Evolutionary conservation across 2,329 filamentous ascomycete genomes (phyloP).

Genomic region (Nannizziopsis arthrosporioides): DNA sequence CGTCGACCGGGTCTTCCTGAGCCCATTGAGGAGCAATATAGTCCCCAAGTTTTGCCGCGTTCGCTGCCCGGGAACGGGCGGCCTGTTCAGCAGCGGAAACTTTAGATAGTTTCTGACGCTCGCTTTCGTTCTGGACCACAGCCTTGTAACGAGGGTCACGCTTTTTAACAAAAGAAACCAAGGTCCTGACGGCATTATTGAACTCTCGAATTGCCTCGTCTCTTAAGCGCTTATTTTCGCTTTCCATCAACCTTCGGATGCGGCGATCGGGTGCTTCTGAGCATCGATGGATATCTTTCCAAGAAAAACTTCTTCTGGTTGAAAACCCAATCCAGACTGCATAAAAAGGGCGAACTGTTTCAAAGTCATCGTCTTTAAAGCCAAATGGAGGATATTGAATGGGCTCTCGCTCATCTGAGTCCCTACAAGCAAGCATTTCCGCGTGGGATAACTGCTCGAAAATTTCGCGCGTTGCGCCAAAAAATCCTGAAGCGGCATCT

Average conservation of each 20-base stretch:
- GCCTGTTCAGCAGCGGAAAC: slow-evolving; percentile 75
- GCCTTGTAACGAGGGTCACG: slow-evolving; percentile 74
- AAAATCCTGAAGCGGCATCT: slow-evolving; percentile 74
- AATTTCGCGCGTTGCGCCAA: slow-evolving; percentile 60
- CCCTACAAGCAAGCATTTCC: slow-evolving; percentile 60
- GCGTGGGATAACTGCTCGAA: slow-evolving; percentile 73
- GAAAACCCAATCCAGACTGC: slow-evolving; percentile 66
- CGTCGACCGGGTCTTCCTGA: slow-evolving; percentile 44
- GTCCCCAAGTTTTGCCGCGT: slow-evolving; percentile 60
- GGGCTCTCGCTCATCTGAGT: slow-evolving; percentile 48
- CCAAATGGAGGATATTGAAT: slow-evolving; percentile 75
- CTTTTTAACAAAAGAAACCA: slow-evolving; percentile 82
- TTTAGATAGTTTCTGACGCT: slow-evolving; percentile 66
- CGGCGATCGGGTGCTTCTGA: slow-evolving; percentile 80
- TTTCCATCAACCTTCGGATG: slow-evolving; percentile 76
- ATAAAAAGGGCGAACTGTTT: slow-evolving; percentile 71
- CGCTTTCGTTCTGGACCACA: slow-evolving; percentile 64
- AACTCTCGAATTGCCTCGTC: slow-evolving; percentile 79
- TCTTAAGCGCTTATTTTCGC: slow-evolving; percentile 76
- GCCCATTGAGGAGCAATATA: slow-evolving; percentile 64
- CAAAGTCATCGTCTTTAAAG: slow-evolving; percentile 57
- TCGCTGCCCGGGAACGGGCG: slow-evolving; percentile 66
- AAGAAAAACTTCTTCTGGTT: slow-evolving; percentile 75
- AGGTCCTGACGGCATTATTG: slow-evolving; percentile 77
- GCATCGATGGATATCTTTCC: slow-evolving; percentile 75